phyloP scores from a whole-genome alignment of 441 rosid species.

The Eutrema salsugineum region DNA sequence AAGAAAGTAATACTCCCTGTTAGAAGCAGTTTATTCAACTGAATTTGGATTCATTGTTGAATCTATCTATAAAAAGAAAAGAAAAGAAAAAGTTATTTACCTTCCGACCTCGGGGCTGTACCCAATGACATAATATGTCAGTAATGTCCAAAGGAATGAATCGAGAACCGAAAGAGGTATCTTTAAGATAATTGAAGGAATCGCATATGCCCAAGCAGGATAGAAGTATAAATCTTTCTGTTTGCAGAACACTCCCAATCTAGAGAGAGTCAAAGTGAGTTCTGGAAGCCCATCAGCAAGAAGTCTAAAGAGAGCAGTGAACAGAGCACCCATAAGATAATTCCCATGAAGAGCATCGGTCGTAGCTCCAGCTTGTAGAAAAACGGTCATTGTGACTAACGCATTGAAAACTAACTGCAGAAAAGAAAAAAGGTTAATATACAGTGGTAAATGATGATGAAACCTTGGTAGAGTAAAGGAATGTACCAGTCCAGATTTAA shows the following conservation, averaged over 20 bases:
- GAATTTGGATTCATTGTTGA: background rate
- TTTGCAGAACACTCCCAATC: conserved; percentile 55
- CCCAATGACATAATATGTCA: conserved; percentile 73
- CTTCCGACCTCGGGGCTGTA: conserved; percentile 55
- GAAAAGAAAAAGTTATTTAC: conserved; percentile 28
- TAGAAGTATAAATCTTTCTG: conserved; percentile 53
- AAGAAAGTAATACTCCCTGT: background rate
- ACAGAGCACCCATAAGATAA: conserved; percentile 57
- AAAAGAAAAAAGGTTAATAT: background rate
- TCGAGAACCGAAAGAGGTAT: conserved; percentile 59
- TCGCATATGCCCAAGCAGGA: conserved; percentile 69
- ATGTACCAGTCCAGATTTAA: conserved; percentile 44
- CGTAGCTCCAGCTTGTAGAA: conserved; percentile 37
- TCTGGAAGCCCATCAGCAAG: conserved; percentile 55
- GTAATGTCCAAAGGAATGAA: conserved; percentile 52
- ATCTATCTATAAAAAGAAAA: background rate
- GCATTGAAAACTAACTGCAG: conserved; percentile 54
- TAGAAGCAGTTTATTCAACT: background rate
- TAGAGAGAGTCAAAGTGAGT: conserved; percentile 44
- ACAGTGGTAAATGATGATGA: background rate
- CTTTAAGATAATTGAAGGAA: conserved; percentile 52
- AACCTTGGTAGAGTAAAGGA: background rate
- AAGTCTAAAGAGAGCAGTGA: conserved; percentile 47
- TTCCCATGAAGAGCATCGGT: conserved; percentile 42
- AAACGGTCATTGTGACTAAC: conserved; percentile 54